Conservation (phyloP, 2,329 filamentous ascomycete genomes). For the Shiraia bambusicola region DNA sequence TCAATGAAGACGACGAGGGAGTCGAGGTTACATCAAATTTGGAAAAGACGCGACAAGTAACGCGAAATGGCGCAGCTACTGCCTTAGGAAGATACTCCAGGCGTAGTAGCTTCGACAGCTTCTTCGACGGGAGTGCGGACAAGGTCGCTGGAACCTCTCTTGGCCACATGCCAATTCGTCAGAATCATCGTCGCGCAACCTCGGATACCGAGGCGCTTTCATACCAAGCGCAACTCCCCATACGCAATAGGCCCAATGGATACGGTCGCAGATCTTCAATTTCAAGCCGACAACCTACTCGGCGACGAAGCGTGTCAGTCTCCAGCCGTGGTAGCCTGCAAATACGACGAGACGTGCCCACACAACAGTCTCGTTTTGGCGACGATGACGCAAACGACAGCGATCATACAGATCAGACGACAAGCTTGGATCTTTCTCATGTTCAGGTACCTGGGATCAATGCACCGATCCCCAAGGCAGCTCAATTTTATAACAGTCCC, state of each 20-base stretch:
- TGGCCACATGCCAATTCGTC: conserved; percentile 19
- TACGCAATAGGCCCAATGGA: conserved; percentile 29
- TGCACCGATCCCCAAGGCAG: conserved; percentile 32
- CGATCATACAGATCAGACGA: conserved; percentile 34
- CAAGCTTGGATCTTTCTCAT: conserved; percentile 30
- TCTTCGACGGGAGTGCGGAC: conserved; percentile 59
- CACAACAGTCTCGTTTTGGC: conserved; percentile 10
- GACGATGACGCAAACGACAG: conserved; percentile 31
- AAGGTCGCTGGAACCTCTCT: conserved; percentile 48
- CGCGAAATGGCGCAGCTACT: conserved; percentile 27
- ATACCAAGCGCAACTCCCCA: conserved; percentile 24
- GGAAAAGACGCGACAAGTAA: conserved; percentile 28
- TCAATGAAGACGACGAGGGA: conserved; percentile 50
- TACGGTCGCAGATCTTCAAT: conserved; percentile 14
- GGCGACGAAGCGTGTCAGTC: conserved; percentile 33
- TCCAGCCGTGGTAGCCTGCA: conserved; percentile 41
- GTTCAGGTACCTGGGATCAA: conserved; percentile 41
- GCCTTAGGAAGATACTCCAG: conserved; percentile 29
- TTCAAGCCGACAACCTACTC: conserved; percentile 24
- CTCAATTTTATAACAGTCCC: conserved; percentile 25
- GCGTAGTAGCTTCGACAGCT: conserved; percentile 61
- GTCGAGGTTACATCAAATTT: conserved; percentile 37
- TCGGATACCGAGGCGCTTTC: conserved; percentile 31
- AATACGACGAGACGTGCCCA: conserved; percentile 26
- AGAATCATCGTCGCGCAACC: conserved; percentile 24